Conservation (phyloP, 1,284 basidiomycete species). For the Apiotrichum sp. region DNA sequence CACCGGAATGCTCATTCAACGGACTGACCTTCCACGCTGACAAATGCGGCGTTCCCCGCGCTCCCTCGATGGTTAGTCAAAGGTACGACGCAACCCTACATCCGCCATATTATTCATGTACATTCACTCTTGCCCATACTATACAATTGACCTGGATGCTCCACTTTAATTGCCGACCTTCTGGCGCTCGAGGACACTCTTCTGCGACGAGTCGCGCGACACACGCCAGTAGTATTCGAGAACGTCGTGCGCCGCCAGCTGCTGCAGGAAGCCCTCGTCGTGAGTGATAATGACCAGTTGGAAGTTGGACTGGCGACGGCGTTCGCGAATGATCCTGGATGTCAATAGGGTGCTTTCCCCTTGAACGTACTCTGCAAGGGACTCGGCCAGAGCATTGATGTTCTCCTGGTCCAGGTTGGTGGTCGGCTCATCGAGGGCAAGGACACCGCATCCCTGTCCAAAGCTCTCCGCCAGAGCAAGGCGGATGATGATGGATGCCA, state of each 20-base stretch:
- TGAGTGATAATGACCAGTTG: slow-evolving; percentile 97
- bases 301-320: slow-evolving; percentile 83
- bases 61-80: not conserved
- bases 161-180: slow-evolving; percentile 22
- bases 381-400: slow-evolving; percentile 85
- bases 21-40: too few species aligned
- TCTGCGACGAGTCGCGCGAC: slow-evolving; percentile 44
- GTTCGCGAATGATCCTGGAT: slow-evolving; percentile 80
- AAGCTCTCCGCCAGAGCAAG: slow-evolving; percentile 97
- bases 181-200: slow-evolving; percentile 46
- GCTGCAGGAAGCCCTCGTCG: slow-evolving; percentile 60
- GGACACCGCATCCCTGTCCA: slow-evolving; percentile 92
- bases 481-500: slow-evolving; percentile 98
- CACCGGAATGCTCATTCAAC: too few species aligned
- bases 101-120: not conserved
- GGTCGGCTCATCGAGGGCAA: slow-evolving; percentile 96
- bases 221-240: slow-evolving; percentile 79
- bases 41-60: too few species aligned
- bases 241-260: slow-evolving; percentile 72
- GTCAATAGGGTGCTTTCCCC: not conserved
- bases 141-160: not conserved
- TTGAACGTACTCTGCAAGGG: slow-evolving; percentile 75
- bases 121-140: not conserved
- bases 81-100: not conserved
- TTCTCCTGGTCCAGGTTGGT: slow-evolving; percentile 96